A percentile compares a stretch with the other conserved stretches of the same genome.
Conservation (phyloP, 2,329 filamentous ascomycete species). For the Westerdykella aurantiaca region DNA sequence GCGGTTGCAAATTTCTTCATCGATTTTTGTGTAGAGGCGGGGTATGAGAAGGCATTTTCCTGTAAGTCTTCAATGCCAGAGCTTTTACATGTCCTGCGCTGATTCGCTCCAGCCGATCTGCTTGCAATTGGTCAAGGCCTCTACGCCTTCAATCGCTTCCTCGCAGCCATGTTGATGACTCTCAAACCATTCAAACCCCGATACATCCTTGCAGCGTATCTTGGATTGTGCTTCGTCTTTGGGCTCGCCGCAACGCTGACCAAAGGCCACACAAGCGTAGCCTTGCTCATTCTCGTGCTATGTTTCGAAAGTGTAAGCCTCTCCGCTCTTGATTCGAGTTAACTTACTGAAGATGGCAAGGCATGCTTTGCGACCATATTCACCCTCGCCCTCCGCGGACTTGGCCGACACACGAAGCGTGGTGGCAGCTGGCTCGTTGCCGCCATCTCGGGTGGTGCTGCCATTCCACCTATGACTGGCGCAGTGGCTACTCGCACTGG, state of each 20-base stretch:
- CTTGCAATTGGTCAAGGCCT: slow-evolving; percentile 11
- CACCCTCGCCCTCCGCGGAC: slow-evolving; percentile 49
- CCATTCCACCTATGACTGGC: slow-evolving; percentile 45
- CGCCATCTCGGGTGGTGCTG: slow-evolving; percentile 47
- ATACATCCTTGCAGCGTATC: slow-evolving; percentile 9
- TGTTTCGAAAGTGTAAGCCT: slow-evolving; percentile 12
- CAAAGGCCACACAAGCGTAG: slow-evolving; percentile 8
- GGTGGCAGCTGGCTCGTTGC: slow-evolving; percentile 47
- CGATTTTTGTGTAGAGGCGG: slow-evolving; percentile 11
- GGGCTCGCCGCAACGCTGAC: slow-evolving; percentile 9
- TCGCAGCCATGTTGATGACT: slow-evolving; percentile 9
- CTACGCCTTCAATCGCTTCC: slow-evolving; percentile 12
- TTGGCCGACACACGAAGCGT: slow-evolving; percentile 50
- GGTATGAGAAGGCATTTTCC: slow-evolving; percentile 6
- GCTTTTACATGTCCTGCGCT: not conserved
- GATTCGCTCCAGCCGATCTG: slow-evolving; percentile 7
- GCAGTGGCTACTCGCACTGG: slow-evolving; percentile 9
- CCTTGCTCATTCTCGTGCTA: slow-evolving; percentile 11
- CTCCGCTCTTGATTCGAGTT: slow-evolving; percentile 43
- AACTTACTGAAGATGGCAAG: not conserved
- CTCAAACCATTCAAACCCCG: slow-evolving; percentile 41
- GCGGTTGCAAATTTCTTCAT: slow-evolving; percentile 43
- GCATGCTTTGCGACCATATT: slow-evolving; percentile 38
- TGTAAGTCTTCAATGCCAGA: slow-evolving; percentile 3
- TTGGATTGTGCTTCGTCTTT: slow-evolving; percentile 11